phyloP scores from a whole-genome alignment of 352 stramenopile genomes.

The Globisporangium megalacanthum region DNA sequence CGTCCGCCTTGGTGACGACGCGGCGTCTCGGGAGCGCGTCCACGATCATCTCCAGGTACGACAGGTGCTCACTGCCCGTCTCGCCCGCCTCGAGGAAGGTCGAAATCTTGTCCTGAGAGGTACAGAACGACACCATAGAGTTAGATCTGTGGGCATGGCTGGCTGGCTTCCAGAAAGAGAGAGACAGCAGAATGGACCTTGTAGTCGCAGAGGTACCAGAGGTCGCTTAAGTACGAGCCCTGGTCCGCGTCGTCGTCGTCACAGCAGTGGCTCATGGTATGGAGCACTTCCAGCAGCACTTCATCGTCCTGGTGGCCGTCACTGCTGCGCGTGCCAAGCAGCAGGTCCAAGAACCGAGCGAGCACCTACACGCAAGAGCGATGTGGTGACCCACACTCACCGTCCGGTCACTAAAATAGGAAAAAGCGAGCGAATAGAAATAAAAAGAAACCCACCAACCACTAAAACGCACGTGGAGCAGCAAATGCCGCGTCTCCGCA shows the following conservation, averaged over 20 bases:
- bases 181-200: constrained; percentile 19
- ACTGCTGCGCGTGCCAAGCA: constrained; percentile 26
- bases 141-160: neutral
- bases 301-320: constrained; percentile 20
- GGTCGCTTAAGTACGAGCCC: constrained; percentile 66
- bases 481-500: constrained; percentile 32
- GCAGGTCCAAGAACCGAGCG: constrained; percentile 21
- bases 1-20: constrained; percentile 6
- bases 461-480: constrained; percentile 28
- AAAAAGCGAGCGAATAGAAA: too few species aligned
- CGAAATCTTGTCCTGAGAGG: constrained; percentile 36
- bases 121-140: neutral
- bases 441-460: too few species aligned
- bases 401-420: too few species aligned
- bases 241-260: constrained; percentile 43
- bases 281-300: constrained; percentile 46
- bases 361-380: constrained; percentile 14
- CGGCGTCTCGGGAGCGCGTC: constrained; percentile 51
- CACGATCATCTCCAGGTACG: constrained; percentile 70
- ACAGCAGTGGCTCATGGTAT: constrained; percentile 54
- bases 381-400: too few species aligned
- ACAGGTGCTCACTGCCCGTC: constrained; percentile 52
- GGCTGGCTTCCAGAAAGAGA: too few species aligned
- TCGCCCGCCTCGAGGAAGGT: constrained; percentile 46
- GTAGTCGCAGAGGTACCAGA: constrained; percentile 60